A percentile compares a stretch with the other conserved stretches of the same genome.
phyloP scores from a whole-genome alignment of 2,329 filamentous ascomycete species.

The Tolypocladium endophyticum region DNA sequence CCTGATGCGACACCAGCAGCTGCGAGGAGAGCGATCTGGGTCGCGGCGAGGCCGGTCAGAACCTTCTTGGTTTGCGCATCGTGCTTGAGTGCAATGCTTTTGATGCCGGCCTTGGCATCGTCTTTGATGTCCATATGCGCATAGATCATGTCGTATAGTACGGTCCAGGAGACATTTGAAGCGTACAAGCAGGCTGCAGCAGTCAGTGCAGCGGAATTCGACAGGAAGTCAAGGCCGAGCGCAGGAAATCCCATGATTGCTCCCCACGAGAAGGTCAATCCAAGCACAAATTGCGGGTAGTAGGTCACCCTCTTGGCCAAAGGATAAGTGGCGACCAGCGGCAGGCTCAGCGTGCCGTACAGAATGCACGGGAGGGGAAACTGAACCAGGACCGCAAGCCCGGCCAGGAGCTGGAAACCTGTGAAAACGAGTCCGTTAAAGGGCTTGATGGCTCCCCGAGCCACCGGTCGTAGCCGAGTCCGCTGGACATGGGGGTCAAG shows the following conservation, averaged over 20 bases:
- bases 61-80: slow-evolving; percentile 68
- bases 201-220: slow-evolving; percentile 48
- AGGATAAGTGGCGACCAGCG: slow-evolving; percentile 67
- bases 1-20: slow-evolving; percentile 58
- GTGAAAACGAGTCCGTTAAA: slow-evolving; percentile 64
- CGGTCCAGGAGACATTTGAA: slow-evolving; percentile 76
- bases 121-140: slow-evolving; percentile 87
- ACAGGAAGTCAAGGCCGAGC: slow-evolving; percentile 64
- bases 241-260: slow-evolving; percentile 82
- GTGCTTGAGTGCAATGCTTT: slow-evolving; percentile 75
- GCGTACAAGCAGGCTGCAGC: slow-evolving; percentile 62
- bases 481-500: slow-evolving; percentile 71
- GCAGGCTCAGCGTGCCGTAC: slow-evolving; percentile 66
- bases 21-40: slow-evolving; percentile 59
- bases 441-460: slow-evolving; percentile 65
- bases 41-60: slow-evolving; percentile 56
- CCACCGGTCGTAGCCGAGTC: slow-evolving; percentile 70
- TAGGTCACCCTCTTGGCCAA: slow-evolving; percentile 78
- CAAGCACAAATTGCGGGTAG: slow-evolving; percentile 77
- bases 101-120: slow-evolving; percentile 77
- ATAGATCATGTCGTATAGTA: slow-evolving; percentile 88
- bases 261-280: slow-evolving; percentile 81
- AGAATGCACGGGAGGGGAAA: slow-evolving; percentile 65
- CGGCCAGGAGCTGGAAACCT: slow-evolving; percentile 61
- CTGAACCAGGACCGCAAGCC: slow-evolving; percentile 64